Percentiles rank a stretch among this genome's conserved stretches.
phyloP scores from a whole-genome alignment of 192 early-diverging fungal genomes.

The Gaertneriomyces sp. region DNA sequence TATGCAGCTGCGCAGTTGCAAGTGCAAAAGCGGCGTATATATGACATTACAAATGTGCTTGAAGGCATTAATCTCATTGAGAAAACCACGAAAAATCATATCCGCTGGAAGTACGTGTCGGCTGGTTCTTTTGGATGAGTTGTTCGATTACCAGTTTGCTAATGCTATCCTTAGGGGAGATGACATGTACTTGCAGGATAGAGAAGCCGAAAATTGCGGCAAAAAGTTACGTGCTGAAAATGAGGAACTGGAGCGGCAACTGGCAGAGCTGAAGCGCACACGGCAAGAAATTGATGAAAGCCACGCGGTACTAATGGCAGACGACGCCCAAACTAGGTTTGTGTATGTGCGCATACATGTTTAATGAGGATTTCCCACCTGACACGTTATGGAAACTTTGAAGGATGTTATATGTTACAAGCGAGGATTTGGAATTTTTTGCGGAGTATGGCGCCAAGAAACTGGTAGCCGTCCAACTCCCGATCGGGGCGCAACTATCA shows the following conservation, averaged over 20 bases:
- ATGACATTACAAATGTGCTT: conserved; percentile 68
- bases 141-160: not conserved
- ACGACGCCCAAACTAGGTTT: conserved; percentile 8
- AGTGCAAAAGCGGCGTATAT: conserved; percentile 67
- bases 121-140: not conserved
- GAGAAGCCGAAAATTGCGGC: not conserved
- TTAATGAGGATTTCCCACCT: not conserved
- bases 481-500: conserved; percentile 19
- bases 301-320: conserved; percentile 8
- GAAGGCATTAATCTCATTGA: conserved; percentile 65
- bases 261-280: not conserved
- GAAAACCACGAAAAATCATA: conserved; percentile 66
- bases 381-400: not conserved
- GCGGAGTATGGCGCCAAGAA: not conserved
- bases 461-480: conserved; percentile 15
- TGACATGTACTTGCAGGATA: conserved; percentile 10
- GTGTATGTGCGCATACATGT: not conserved
- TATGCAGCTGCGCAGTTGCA: conserved; percentile 51
- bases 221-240: conserved; percentile 8
- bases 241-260: conserved; percentile 18
- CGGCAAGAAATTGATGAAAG: conserved; percentile 1
- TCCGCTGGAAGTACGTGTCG: conserved; percentile 62
- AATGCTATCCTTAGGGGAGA: conserved; percentile 4
- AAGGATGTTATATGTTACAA: conserved; percentile 19
- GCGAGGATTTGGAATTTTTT: conserved; percentile 6